Conservation (phyloP, 176 grass and related monocot species). For the Cocos nucifera region DNA sequence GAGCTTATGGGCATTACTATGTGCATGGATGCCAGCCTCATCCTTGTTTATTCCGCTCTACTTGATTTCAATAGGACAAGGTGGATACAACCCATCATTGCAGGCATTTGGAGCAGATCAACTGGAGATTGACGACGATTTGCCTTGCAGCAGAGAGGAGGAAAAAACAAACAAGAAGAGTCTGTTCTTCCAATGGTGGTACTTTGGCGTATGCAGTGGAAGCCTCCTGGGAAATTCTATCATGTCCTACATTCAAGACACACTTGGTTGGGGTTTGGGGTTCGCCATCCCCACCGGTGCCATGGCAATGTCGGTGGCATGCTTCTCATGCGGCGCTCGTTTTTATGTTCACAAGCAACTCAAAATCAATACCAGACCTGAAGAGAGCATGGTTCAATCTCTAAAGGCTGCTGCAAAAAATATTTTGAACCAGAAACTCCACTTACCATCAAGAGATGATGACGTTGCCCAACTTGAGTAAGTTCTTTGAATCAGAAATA, state of each 20-base stretch:
- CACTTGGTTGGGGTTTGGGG: slow-evolving; percentile 63
- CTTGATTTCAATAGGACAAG: slow-evolving; percentile 75
- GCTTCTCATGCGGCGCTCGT: slow-evolving; percentile 43
- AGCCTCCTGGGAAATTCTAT: slow-evolving; percentile 75
- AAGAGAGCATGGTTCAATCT: slow-evolving; percentile 25
- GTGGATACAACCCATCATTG: slow-evolving; percentile 67
- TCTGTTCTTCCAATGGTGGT: slow-evolving; percentile 93
- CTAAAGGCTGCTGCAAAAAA: slow-evolving; percentile 24
- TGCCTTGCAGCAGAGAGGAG: slow-evolving; percentile 15
- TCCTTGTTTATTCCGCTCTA: slow-evolving; percentile 80
- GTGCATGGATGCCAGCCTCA: slow-evolving; percentile 47
- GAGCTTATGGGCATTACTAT: slow-evolving; percentile 57
- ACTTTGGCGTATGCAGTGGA: slow-evolving; percentile 85
- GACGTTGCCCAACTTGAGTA: slow-evolving; percentile 59
- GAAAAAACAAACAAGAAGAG: slow-evolving; percentile 56
- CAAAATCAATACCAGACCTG: background rate
- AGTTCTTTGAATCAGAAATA: background rate
- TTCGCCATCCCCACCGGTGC: slow-evolving; percentile 61
- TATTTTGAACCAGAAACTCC: slow-evolving; percentile 13
- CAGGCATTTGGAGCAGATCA: slow-evolving; percentile 94
- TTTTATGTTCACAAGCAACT: slow-evolving; percentile 46
- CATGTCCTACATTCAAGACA: slow-evolving; percentile 83
- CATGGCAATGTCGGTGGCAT: slow-evolving; percentile 59
- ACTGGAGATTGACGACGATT: slow-evolving; percentile 40
- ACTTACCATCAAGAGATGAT: slow-evolving; percentile 21